Conservation (phyloP, 306 rosid genomes). For the Ochetophila trinervis region DNA sequence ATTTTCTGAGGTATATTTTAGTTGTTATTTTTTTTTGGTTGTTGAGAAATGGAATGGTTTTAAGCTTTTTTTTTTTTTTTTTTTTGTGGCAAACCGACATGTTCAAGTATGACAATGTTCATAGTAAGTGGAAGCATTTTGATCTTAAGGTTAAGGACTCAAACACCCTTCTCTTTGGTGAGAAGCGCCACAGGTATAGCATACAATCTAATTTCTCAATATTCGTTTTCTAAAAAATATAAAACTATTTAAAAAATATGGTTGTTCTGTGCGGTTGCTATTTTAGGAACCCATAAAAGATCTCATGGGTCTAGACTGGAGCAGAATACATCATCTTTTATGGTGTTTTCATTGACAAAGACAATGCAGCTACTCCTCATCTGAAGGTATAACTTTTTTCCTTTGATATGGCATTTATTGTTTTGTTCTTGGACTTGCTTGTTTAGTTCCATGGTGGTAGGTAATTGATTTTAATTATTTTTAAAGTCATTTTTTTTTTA, state of each 20-base stretch:
- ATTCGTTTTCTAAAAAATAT: not conserved
- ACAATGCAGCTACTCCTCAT: conserved; percentile 60
- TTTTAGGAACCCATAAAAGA: conserved; percentile 66
- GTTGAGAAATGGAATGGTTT: not conserved
- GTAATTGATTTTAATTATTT: too few species aligned
- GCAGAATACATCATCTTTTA: conserved; percentile 51
- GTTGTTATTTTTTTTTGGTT: not conserved
- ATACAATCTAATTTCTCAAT: not conserved
- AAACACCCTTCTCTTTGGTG: conserved; percentile 65
- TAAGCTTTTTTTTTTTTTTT: not conserved
- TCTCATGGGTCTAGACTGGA: conserved; percentile 53
- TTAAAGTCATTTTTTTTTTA: too few species aligned
- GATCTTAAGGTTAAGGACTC: conserved; percentile 51
- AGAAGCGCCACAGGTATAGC: conserved; percentile 33
- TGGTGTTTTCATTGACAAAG: conserved; percentile 55
- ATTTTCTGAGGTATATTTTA: too few species aligned
- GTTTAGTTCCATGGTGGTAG: too few species aligned
- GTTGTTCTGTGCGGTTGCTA: too few species aligned
- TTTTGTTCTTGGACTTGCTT: too few species aligned
- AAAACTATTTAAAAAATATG: not conserved
- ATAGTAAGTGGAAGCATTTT: conserved; percentile 68
- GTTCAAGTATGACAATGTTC: conserved; percentile 80
- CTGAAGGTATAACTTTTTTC: conserved; percentile 43
- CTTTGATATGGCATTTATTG: too few species aligned
- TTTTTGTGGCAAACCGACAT: conserved; percentile 45